Evolutionary conservation across 768 basidiomycete genomes (phyloP), one percentile per base, ranked within the genome.

Genomic region (Myochromella boudieri): DNA sequence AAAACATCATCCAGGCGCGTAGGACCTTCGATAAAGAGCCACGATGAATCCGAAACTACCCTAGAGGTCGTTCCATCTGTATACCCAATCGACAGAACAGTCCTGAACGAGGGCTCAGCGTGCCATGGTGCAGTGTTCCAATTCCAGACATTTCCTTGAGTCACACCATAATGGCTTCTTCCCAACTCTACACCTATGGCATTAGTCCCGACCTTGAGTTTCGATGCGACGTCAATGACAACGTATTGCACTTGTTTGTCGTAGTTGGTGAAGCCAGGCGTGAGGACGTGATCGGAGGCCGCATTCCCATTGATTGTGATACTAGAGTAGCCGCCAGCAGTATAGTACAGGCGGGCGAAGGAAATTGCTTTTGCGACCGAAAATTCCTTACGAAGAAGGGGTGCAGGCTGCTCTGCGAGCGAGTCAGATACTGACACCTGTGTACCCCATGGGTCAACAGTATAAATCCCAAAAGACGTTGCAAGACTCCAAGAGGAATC

Each of bases 81-180:
- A 27, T 47, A 65, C 5, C 48, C 58, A n/a, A 65, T 42, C 9
- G 58, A 60, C 7, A 65, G 48, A 3, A 63, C 57, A 8, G 53
- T 38, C 31, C 59, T 51, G 4, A 65, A 48, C 5, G 52, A 44
- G 10, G 64, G 62, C 48, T 65, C 62, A 2, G 51, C 62, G 25
- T 63, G 64, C 61, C 64, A 65, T 12, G 64, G 49, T n/a, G 57
- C 64, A n/a, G 42, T 44, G 32, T 53, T 49, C 62, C 64, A 65
- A 46, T 61, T 65, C 62, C 62, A 65, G n/a, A 62, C 60, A 36
- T 42, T 62, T 11, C 62, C 60, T 38, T 65, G 62, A 1, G 62
- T 65, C 1, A 62, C 60, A 9, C 59, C 64, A 41, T 60, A 63
- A 47, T 65, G 64, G 22, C 55, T 50, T 26, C 64, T 56, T 9